phyloP scores from a whole-genome alignment of 2,329 filamentous ascomycete species.

The Monosporascus sp. region DNA sequence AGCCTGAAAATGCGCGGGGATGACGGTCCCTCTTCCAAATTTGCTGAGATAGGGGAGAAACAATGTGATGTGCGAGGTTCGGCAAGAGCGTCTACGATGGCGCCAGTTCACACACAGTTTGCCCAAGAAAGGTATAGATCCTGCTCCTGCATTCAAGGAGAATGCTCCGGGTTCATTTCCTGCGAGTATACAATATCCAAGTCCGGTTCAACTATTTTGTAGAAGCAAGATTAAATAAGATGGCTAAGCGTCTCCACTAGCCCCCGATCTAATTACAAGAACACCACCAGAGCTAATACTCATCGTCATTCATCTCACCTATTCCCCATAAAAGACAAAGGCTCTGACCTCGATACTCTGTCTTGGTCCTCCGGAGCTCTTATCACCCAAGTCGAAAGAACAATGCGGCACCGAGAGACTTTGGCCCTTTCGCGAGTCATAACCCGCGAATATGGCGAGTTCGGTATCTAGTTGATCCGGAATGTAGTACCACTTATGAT shows the following conservation, averaged over 20 bases:
- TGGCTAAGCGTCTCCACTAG: not conserved
- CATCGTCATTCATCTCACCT: not conserved
- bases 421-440: slow-evolving; percentile 10
- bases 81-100: too few relatives aligned
- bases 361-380: not conserved
- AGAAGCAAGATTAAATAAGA: not conserved
- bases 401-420: slow-evolving; percentile 12
- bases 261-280: not conserved
- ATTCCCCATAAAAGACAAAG: slow-evolving; percentile 1
- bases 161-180: not conserved
- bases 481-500: slow-evolving; percentile 14
- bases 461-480: slow-evolving; percentile 11
- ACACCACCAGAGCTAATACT: not conserved
- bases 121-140: too few relatives aligned
- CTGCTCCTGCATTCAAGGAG: too few relatives aligned
- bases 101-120: too few relatives aligned
- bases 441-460: slow-evolving; percentile 11
- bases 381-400: slow-evolving; percentile 12
- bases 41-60: too few relatives aligned
- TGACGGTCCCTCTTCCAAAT: too few relatives aligned
- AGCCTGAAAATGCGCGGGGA: too few relatives aligned
- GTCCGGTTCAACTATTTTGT: not conserved
- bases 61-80: too few relatives aligned
- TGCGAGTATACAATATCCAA: not conserved
- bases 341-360: slow-evolving; percentile 3